Percentiles rank a stretch among this genome's conserved stretches.
Conservation (phyloP, 2,329 filamentous ascomycete species). For the Monosporascus sp. region DNA sequence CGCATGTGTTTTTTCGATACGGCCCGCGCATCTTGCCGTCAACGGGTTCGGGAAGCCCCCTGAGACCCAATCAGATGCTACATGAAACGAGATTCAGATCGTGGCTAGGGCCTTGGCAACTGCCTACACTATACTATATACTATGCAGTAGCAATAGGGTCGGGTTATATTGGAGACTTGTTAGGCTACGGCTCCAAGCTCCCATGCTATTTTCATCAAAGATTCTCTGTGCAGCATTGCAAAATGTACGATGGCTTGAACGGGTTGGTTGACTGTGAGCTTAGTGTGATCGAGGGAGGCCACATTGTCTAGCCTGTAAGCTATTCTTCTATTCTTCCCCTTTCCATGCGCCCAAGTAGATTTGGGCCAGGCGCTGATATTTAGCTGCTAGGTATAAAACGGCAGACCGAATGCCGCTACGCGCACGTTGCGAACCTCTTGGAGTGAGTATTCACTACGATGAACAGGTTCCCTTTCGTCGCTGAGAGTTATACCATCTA, state of each 20-base stretch:
- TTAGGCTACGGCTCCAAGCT: neutral
- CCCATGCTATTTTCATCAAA: neutral
- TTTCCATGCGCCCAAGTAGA: neutral
- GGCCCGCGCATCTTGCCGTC: neutral
- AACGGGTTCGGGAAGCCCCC: neutral
- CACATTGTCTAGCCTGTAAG: constrained; percentile 62
- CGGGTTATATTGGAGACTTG: neutral
- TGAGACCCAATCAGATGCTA: neutral
- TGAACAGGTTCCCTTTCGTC: neutral
- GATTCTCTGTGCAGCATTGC: neutral
- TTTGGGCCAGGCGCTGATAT: constrained; percentile 5
- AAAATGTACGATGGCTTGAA: neutral
- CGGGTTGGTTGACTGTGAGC: constrained; percentile 1
- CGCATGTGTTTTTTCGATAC: neutral
- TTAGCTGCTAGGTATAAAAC: constrained; percentile 59
- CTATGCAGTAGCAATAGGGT: neutral
- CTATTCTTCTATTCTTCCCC: constrained; percentile 3
- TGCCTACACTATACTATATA: neutral
- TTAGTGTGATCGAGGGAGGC: constrained; percentile 70
- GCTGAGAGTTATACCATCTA: constrained; percentile 22
- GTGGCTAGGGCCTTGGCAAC: neutral
- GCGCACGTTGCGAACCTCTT: constrained; percentile 71
- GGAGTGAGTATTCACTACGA: constrained; percentile 47
- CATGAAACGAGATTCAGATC: neutral
- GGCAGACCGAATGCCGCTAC: constrained; percentile 71